Conservation (phyloP, 2,329 filamentous ascomycete genomes). For the Teratosphaeriaceae sp. region DNA sequence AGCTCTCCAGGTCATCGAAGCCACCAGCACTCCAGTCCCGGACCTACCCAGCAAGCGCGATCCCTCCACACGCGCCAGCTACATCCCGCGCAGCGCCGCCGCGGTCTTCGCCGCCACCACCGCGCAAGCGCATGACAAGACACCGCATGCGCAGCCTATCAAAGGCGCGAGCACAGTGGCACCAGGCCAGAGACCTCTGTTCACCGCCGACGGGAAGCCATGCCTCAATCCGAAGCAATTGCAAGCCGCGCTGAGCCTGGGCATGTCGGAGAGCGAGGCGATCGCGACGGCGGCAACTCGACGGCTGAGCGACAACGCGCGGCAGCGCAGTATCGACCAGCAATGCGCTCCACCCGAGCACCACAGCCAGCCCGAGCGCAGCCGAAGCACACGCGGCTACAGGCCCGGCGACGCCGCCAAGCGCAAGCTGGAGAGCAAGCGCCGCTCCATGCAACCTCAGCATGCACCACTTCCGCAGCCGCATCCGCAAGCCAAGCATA, state of each 20-base stretch:
- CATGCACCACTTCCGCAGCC: no score
- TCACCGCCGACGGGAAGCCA: background rate
- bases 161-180: background rate
- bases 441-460: constrained; percentile 1
- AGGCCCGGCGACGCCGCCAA: constrained; percentile 11
- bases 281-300: background rate
- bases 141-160: background rate
- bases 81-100: constrained; percentile 5
- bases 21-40: background rate
- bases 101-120: constrained; percentile 1
- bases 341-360: no score
- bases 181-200: background rate
- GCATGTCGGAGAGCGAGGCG: constrained; percentile 1
- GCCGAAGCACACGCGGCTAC: constrained; percentile 5
- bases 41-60: background rate
- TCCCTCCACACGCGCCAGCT: background rate
- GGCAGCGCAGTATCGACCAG: background rate
- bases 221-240: constrained; percentile 6
- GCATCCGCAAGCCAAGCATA: constrained; percentile 1
- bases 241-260: constrained; percentile 4
- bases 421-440: constrained; percentile 5
- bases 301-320: background rate
- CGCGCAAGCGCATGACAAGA: background rate
- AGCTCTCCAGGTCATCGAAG: constrained; percentile 1
- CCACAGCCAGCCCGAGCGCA: constrained; percentile 2